Base-by-base conservation (phyloP, 2,329 filamentous ascomycete genomes). In the Xylaria sp. region DNA sequence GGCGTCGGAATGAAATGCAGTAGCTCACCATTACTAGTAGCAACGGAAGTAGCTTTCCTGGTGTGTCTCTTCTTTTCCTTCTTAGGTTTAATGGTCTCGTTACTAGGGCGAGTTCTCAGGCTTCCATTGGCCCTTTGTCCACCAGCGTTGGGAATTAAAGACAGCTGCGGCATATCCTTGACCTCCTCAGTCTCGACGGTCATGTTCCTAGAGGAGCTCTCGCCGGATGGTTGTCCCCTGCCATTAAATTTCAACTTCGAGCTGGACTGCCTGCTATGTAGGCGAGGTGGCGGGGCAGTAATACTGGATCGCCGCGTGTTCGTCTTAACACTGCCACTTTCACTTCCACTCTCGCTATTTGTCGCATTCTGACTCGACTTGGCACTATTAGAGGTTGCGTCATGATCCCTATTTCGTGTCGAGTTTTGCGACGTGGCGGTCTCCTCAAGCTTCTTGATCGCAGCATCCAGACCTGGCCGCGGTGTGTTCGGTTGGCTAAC, bases 141-240 rank as follows among this genome's bases (percentile, higher is more conserved):
- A 23, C 90, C 89, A n/a, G 86, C 85, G 46, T 88, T 88, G 41
- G 86, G 82, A 7, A 91, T 90, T 33, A 97, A 85, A 10, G 91
- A 89, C 33, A 94, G 88, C 77, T 97, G 94, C 12, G 94, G 94
- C 64, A 98, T 92, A 2, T 94, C 97, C 52, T 90, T 92, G 46
- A 99, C 96, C 0, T 94, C 97, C 81, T 99, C 96, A 0, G 96
- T 98, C 83, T 99, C 96, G 15, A 98, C 95, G 10, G 94, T 98
- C 94, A 99, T 98, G 75, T 93, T 96, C 77, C 92, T 90, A 66
- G 91, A 87, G 43, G 92, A 91, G n/a, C 90, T 90, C 78, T 97
- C 93, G 61, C 86, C 83, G 12, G 82, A 79, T 33, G 88, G 84
- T 78, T 94, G 93, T 41, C 88, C 85, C 77, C 94, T 93, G 65